Evolutionary conservation across 352 stramenopile genomes (phyloP).

Genomic region (Phytophthora fragariaefolia): DNA sequence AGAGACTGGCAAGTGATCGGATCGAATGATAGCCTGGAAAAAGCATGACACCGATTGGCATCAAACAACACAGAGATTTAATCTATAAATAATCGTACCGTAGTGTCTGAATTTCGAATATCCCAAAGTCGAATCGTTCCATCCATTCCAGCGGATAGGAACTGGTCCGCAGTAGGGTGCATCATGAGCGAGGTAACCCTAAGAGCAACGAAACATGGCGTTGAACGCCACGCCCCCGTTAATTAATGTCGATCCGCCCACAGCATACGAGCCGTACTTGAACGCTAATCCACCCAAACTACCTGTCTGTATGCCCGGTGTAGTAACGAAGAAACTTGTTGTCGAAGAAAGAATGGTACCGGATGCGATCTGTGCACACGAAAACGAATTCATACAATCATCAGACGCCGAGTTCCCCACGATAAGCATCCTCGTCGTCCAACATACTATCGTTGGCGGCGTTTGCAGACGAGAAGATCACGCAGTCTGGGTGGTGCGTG

Average conservation of each 20-base stretch:
- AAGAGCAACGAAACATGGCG: constrained; percentile 7
- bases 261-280: no score
- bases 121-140: constrained; percentile 85
- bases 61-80: neutral
- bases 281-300: constrained; percentile 5
- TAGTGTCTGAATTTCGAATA: constrained; percentile 68
- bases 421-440: neutral
- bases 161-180: constrained; percentile 86
- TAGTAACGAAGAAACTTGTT: constrained; percentile 92
- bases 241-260: no score
- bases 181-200: constrained; percentile 89
- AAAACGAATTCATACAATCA: constrained; percentile 7
- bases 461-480: constrained; percentile 87
- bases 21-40: constrained; percentile 64
- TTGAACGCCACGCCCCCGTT: no score
- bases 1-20: constrained; percentile 65
- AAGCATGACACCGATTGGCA: neutral
- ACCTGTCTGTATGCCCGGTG: constrained; percentile 78
- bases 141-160: constrained; percentile 83
- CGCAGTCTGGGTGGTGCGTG: constrained; percentile 84
- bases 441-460: constrained; percentile 71
- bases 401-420: neutral
- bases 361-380: constrained; percentile 65
- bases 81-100: constrained; percentile 34
- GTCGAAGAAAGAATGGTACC: constrained; percentile 90